Percentiles rank a stretch among this genome's conserved stretches.
Evolutionary conservation across 2,329 filamentous ascomycete genomes (phyloP).

Genomic region (Ophiosphaerella korrae): DNA sequence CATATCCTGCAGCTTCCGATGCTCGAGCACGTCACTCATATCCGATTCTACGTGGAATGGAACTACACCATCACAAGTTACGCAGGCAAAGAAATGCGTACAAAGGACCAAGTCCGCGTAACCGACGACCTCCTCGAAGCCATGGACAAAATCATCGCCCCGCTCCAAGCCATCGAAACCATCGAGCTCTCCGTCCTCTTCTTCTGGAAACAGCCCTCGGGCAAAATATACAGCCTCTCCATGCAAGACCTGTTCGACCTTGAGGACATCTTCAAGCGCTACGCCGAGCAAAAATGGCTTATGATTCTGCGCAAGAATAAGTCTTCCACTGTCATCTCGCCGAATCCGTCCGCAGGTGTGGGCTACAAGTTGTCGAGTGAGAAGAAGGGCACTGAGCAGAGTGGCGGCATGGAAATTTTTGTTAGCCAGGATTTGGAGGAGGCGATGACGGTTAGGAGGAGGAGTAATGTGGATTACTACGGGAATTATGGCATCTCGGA

Average conservation of each 20-base stretch:
- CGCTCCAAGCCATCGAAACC: slow-evolving; percentile 30
- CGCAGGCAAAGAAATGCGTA: slow-evolving; percentile 16
- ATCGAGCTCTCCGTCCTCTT: slow-evolving; percentile 42
- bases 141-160: slow-evolving; percentile 37
- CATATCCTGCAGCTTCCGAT: slow-evolving; percentile 40
- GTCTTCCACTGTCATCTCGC: slow-evolving; percentile 15
- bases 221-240: slow-evolving; percentile 40
- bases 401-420: slow-evolving; percentile 45
- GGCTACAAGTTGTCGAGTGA: slow-evolving; percentile 43
- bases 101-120: slow-evolving; percentile 39
- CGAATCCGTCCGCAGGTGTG: slow-evolving; percentile 34
- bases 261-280: slow-evolving; percentile 41
- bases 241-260: slow-evolving; percentile 45
- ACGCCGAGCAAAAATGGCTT: slow-evolving; percentile 41
- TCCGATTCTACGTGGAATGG: slow-evolving; percentile 45
- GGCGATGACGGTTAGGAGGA: slow-evolving; percentile 34
- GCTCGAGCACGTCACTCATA: slow-evolving; percentile 34
- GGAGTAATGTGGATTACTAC: slow-evolving; percentile 43
- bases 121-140: slow-evolving; percentile 35
- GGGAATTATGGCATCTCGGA: slow-evolving; percentile 43
- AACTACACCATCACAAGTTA: slow-evolving; percentile 36
- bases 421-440: slow-evolving; percentile 39
- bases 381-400: slow-evolving; percentile 40
- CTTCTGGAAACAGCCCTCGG: slow-evolving; percentile 41
- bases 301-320: slow-evolving; percentile 32